Percentiles rank a stretch among this genome's conserved stretches.
These are phyloP conservation scores for Coemansia sp. DNA, from an alignment of 192 early-diverging fungal species.

Conservation along the genomic window DNA sequence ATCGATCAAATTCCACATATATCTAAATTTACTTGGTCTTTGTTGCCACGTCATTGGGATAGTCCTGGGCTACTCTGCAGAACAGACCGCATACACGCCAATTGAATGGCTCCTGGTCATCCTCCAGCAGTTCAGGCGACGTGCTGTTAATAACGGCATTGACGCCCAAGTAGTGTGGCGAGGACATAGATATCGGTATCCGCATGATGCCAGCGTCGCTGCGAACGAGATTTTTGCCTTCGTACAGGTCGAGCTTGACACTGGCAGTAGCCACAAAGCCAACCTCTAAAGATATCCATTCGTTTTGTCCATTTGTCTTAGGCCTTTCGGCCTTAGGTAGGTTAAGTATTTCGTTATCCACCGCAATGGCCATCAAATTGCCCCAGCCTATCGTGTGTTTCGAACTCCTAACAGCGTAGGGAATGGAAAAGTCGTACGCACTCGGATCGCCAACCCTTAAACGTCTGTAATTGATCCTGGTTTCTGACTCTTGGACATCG, in stretches of 20 bases:
- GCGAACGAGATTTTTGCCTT: constrained; percentile 10
- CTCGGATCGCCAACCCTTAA: constrained; percentile 13
- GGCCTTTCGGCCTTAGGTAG: no score
- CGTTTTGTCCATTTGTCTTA: background rate
- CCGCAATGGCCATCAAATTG: background rate
- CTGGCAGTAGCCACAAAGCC: constrained; percentile 14
- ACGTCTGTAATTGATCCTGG: background rate
- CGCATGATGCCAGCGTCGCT: constrained; percentile 20
- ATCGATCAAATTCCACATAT: no score
- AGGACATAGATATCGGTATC: constrained; percentile 19
- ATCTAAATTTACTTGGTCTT: background rate
- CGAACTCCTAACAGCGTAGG: background rate
- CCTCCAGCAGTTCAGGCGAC: no score
- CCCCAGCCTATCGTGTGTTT: constrained; percentile 4
- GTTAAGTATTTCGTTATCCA: background rate
- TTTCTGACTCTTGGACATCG: no score
- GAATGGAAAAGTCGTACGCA: constrained; percentile 19
- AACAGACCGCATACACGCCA: constrained; percentile 31
- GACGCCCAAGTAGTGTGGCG: constrained; percentile 16
- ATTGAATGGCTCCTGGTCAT: constrained; percentile 26
- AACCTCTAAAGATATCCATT: constrained; percentile 6
- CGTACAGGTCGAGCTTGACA: constrained; percentile 13
- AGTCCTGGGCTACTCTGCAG: constrained; percentile 9
- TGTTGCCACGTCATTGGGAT: background rate
- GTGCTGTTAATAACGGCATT: no score